Evolutionary conservation across 2,329 filamentous ascomycete species (phyloP), one percentile per base, ranked within the genome.

Genomic region (Thielaviopsis ethacetica): DNA sequence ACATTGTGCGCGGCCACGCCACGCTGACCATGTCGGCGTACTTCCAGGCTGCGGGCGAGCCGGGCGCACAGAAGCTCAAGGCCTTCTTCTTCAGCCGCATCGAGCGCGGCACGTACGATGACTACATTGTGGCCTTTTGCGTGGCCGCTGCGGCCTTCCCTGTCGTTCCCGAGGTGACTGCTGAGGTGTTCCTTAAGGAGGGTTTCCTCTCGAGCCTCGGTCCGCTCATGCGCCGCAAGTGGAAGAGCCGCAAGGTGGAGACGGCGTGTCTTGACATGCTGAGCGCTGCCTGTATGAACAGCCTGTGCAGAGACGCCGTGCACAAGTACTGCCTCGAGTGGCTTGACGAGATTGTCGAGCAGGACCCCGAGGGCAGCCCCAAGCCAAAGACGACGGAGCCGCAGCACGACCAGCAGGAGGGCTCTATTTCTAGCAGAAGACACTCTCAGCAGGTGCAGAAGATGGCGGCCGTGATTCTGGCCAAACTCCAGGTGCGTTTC

Each of bases 91-190:
- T 83, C 58, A 75, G 80, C 17, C 82, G 85, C 57, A 76, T 95
- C 17, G 73, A 79, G 64, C 83, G 85, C 63, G 84, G 84, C 57
- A 91, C 86, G 24, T 88, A 90, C 63, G 91, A 96, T 66, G 88
- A 95, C 70, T 82, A 94, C 64, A 88, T 95, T 58, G 77, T 93
- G 55, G 91, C 91, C 5, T 97, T 96, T 69, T 97, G 91, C 57
- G 90, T 91, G n/a, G 89, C 90, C 5, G 83, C 90, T 1, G 82
- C 84, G 22, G 81, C 94, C 9, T 98, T 98, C 68, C 91, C 93
- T 1, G 80, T 98, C 57, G 82, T 88, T 2, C 86, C 89, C 2
- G 80, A 84, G 59, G 79, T 88, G 51, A 88, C 85, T 1, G 78
- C 88, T 2, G 77, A 83, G 61, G 76, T 97, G 44, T 96, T 98